Percentiles rank a stretch among this genome's conserved stretches.
phyloP scores from a whole-genome alignment of 2,329 filamentous ascomycete genomes.

The Aspergillus cejpii region DNA sequence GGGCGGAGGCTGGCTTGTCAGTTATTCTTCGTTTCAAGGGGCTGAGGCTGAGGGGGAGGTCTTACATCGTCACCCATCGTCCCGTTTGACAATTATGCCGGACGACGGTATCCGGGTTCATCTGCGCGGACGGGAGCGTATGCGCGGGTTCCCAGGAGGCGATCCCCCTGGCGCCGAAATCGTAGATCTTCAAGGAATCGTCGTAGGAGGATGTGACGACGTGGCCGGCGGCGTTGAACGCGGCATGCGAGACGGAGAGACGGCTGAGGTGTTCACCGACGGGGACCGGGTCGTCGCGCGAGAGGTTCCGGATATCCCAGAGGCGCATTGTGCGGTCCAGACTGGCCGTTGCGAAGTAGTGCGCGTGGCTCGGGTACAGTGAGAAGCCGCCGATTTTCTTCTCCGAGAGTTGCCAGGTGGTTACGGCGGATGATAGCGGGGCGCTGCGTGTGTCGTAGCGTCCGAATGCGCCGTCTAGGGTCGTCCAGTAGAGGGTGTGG shows the following conservation, averaged over 20 bases:
- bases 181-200: constrained; percentile 88
- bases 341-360: constrained; percentile 81
- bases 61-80: constrained; percentile 77
- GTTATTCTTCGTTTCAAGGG: background rate
- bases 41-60: constrained; percentile 22
- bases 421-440: constrained; percentile 47
- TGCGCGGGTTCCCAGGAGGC: constrained; percentile 54
- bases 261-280: constrained; percentile 76
- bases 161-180: constrained; percentile 56
- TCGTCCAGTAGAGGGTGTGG: constrained; percentile 77
- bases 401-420: constrained; percentile 70
- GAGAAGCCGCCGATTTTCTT: constrained; percentile 96
- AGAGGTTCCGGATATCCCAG: constrained; percentile 78
- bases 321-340: constrained; percentile 83
- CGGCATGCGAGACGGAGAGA: constrained; percentile 84
- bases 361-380: constrained; percentile 68
- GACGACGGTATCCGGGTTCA: constrained; percentile 63
- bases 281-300: constrained; percentile 59
- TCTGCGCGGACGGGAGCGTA: constrained; percentile 53
- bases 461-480: constrained; percentile 71
- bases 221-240: constrained; percentile 78
- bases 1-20: constrained; percentile 56
- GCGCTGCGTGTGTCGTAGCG: constrained; percentile 72
- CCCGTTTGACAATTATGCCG: constrained; percentile 94
- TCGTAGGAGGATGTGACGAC: constrained; percentile 92